phyloP scores from a whole-genome alignment of 805 yeast species.

The Spathaspora arborariae region DNA sequence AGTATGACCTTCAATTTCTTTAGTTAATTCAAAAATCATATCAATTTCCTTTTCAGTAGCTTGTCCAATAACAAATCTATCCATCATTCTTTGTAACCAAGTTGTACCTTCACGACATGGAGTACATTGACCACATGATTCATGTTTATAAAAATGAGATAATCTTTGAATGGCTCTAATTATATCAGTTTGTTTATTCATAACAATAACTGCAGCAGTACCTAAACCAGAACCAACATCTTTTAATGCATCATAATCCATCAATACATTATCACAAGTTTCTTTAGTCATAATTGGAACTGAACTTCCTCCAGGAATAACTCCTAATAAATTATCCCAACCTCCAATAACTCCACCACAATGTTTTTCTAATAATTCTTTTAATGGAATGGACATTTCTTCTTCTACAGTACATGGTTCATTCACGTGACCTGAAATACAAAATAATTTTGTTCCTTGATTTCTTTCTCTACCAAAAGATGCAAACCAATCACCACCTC shows the following conservation, averaged over 20 bases:
- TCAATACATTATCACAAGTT: slow-evolving; percentile 62
- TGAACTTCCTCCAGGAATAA: slow-evolving; percentile 88
- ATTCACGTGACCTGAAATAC: slow-evolving; percentile 88
- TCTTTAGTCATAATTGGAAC: slow-evolving; percentile 76
- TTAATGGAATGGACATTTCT: slow-evolving; percentile 87
- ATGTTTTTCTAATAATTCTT: slow-evolving; percentile 79
- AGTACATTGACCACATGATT: slow-evolving; percentile 92
- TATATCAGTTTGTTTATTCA: slow-evolving; percentile 83
- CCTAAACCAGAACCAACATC: slow-evolving; percentile 87
- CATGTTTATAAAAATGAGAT: slow-evolving; percentile 82
- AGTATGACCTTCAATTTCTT: slow-evolving; percentile 88
- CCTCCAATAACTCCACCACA: slow-evolving; percentile 92
- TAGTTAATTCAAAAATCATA: slow-evolving; percentile 77
- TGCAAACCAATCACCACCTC: slow-evolving; percentile 88
- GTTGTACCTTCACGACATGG: slow-evolving; percentile 95
- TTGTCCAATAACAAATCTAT: slow-evolving; percentile 73
- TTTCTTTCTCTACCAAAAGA: slow-evolving; percentile 83
- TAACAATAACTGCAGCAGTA: slow-evolving; percentile 89
- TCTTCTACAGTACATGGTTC: slow-evolving; percentile 93
- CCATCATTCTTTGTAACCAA: slow-evolving; percentile 81
- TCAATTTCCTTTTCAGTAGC: slow-evolving; percentile 80
- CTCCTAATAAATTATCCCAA: slow-evolving; percentile 86
- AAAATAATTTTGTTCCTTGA: slow-evolving; percentile 76
- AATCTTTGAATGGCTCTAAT: slow-evolving; percentile 84
- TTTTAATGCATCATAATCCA: slow-evolving; percentile 86